These are phyloP conservation scores for Daucus carota DNA, from an alignment of 129 eudicot species.

Conservation along the genomic window DNA sequence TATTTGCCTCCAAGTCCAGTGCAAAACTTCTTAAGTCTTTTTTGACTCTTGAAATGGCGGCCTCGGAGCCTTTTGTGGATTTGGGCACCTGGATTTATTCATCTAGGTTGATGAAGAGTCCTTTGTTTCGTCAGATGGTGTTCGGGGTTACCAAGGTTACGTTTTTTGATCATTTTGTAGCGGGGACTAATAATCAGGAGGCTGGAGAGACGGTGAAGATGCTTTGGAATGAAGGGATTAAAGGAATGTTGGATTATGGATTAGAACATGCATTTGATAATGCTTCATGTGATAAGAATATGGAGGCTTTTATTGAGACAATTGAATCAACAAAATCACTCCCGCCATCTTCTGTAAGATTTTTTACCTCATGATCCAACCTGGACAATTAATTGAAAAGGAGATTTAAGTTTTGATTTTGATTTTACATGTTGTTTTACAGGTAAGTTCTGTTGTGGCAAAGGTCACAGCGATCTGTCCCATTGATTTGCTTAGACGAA, in stretches of 20 bases:
- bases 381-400: not conserved
- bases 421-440: slow-evolving; percentile 1
- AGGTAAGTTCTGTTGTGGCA: slow-evolving; percentile 91
- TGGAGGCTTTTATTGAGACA: slow-evolving; percentile 42
- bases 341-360: slow-evolving; percentile 56
- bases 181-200: slow-evolving; percentile 53
- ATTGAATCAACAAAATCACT: slow-evolving; percentile 50
- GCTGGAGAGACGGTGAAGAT: slow-evolving; percentile 46
- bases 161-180: slow-evolving; percentile 77
- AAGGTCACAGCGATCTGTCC: slow-evolving; percentile 88
- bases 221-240: slow-evolving; percentile 60
- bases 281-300: slow-evolving; percentile 55
- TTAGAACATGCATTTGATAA: slow-evolving; percentile 80
- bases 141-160: slow-evolving; percentile 36
- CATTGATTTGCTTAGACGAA: slow-evolving; percentile 41
- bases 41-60: slow-evolving; percentile 41
- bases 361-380: not conserved
- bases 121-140: slow-evolving; percentile 27
- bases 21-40: slow-evolving; percentile 45
- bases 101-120: slow-evolving; percentile 47
- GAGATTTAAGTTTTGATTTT: not conserved
- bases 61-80: slow-evolving; percentile 62
- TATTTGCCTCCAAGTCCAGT: slow-evolving; percentile 55
- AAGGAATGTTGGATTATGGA: slow-evolving; percentile 82
- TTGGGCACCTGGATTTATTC: slow-evolving; percentile 72